Percentiles rank a stretch among this genome's conserved stretches.
Evolutionary conservation across 2,329 filamentous ascomycete genomes (phyloP).

Genomic region (Penicillium thymicola): DNA sequence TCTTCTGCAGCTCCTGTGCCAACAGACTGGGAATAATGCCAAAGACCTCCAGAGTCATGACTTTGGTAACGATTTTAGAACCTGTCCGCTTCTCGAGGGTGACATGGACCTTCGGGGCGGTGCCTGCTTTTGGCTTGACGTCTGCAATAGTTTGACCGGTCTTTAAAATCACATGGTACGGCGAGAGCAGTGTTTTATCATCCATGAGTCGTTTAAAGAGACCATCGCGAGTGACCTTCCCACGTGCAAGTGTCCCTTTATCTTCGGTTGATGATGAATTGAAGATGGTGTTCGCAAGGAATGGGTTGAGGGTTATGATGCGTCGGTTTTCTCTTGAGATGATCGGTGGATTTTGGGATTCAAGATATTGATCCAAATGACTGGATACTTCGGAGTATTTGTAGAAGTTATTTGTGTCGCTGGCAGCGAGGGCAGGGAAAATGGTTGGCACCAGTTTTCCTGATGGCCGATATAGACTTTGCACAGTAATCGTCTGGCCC

Average conservation of each 20-base stretch:
- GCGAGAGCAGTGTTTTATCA: constrained; percentile 47
- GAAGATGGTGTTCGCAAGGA: constrained; percentile 61
- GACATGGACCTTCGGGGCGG: constrained; percentile 58
- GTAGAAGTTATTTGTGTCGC: constrained; percentile 55
- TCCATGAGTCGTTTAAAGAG: constrained; percentile 59
- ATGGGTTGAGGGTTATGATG: constrained; percentile 60
- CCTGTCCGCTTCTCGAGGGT: constrained; percentile 62
- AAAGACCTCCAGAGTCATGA: constrained; percentile 61
- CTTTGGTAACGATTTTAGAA: constrained; percentile 63
- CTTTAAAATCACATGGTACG: constrained; percentile 56
- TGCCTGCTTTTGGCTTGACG: constrained; percentile 60
- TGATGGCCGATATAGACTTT: constrained; percentile 56
- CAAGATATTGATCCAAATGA: constrained; percentile 57
- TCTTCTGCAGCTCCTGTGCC: constrained; percentile 64
- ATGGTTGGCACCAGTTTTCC: constrained; percentile 57
- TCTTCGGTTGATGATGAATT: constrained; percentile 53
- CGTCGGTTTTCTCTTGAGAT: constrained; percentile 58
- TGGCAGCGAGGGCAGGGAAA: constrained; percentile 44
- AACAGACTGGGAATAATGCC: constrained; percentile 58
- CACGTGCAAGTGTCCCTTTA: constrained; percentile 55
- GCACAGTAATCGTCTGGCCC: constrained; percentile 45
- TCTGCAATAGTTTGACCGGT: constrained; percentile 37
- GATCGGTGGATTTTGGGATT: constrained; percentile 52
- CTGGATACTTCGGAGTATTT: constrained; percentile 58
- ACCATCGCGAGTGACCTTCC: constrained; percentile 57